phyloP scores from a whole-genome alignment of 495 filamentous ascomycete genomes.

The Talaromyces proteolyticus region DNA sequence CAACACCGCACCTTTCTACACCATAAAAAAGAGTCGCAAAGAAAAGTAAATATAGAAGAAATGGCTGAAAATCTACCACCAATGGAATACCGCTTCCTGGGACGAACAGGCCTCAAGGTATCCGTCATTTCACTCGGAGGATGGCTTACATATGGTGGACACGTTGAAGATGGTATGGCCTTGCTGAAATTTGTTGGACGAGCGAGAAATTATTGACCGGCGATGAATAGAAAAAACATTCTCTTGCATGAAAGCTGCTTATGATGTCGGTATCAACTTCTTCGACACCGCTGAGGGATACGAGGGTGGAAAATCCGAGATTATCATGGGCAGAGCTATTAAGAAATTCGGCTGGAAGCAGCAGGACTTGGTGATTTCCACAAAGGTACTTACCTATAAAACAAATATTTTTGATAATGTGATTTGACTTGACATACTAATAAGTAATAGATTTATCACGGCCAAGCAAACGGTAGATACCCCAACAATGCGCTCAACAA shows the following conservation, averaged over 20 bases:
- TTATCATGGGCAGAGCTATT: constrained; percentile 68
- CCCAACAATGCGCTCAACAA: constrained; percentile 54
- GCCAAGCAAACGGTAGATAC: constrained; percentile 50
- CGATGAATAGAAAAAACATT: constrained; percentile 60
- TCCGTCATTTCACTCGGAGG: constrained; percentile 69
- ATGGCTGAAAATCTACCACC: constrained; percentile 36
- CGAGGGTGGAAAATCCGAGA: constrained; percentile 61
- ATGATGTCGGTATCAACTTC: constrained; percentile 72
- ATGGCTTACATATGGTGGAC: constrained; percentile 74
- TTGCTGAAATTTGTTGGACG: background rate
- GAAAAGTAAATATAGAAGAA: background rate
- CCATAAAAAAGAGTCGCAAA: background rate
- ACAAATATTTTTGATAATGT: background rate
- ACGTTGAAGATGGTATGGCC: constrained; percentile 58
- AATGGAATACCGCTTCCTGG: constrained; percentile 73
- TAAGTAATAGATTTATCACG: constrained; percentile 73
- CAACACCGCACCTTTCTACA: background rate
- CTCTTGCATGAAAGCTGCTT: constrained; percentile 69
- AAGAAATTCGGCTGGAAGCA: constrained; percentile 59
- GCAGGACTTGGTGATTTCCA: constrained; percentile 77
- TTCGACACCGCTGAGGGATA: constrained; percentile 57
- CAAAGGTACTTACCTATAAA: constrained; percentile 51
- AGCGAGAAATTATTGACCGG: no score
- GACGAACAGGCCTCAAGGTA: constrained; percentile 68
- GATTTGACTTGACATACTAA: no score